A percentile compares a stretch with the other conserved stretches of the same genome.
These are phyloP conservation scores for Infundibulicybe gibba DNA, from an alignment of 768 basidiomycete species.

Conservation along the genomic window DNA sequence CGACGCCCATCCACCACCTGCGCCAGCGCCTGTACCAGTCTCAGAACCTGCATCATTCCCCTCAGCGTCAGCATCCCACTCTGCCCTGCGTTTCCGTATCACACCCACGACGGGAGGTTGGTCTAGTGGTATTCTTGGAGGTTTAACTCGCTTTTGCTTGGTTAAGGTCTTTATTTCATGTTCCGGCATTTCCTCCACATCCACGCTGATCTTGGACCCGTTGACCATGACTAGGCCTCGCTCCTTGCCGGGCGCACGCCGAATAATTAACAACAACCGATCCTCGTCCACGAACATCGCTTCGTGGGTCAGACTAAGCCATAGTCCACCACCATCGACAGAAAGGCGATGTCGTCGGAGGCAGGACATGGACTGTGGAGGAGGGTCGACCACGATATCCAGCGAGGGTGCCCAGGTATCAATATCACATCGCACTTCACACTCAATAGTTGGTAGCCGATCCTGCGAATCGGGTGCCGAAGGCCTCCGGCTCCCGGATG, in stretches of 20 bases:
- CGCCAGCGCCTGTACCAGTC: constrained; percentile 7
- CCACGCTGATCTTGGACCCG: constrained; percentile 78
- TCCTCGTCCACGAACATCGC: constrained; percentile 75
- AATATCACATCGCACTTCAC: constrained; percentile 88
- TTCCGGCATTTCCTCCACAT: constrained; percentile 86
- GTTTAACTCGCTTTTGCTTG: constrained; percentile 85
- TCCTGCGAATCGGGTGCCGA: constrained; percentile 17
- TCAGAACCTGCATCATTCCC: constrained; percentile 14
- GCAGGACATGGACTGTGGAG: constrained; percentile 78
- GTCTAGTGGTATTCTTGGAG: constrained; percentile 84
- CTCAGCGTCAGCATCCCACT: constrained; percentile 63
- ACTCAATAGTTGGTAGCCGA: constrained; percentile 62
- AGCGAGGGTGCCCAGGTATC: constrained; percentile 84
- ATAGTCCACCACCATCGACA: constrained; percentile 84
- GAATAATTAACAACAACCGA: constrained; percentile 68
- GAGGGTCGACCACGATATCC: constrained; percentile 91
- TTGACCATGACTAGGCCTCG: constrained; percentile 87
- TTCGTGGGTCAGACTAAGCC: constrained; percentile 91
- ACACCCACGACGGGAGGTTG: constrained; percentile 81
- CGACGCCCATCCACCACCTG: constrained; percentile 41
- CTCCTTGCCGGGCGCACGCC: constrained; percentile 73
- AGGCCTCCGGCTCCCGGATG: constrained; percentile 46
- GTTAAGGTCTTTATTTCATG: constrained; percentile 79
- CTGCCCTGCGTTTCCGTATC: constrained; percentile 64
- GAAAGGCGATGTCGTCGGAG: constrained; percentile 87